Base-by-base conservation (phyloP, 345 rosid genomes). In the Ceriops zippeliana region DNA sequence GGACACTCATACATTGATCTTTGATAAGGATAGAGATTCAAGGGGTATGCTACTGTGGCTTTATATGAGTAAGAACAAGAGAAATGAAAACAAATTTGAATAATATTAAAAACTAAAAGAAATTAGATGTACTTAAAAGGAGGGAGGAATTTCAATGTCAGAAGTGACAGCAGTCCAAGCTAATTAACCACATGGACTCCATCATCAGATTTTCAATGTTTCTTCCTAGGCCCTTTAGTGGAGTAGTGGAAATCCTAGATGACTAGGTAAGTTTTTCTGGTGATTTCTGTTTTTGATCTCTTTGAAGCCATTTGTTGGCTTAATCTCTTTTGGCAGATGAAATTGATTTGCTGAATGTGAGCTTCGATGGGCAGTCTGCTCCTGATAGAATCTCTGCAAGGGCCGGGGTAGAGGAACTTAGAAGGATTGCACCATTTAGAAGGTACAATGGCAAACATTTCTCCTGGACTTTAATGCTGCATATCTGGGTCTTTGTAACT, bases 301-400 rank as follows among this genome's bases (percentile, higher is more conserved):
- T 57, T 73, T 38, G 37, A 42, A 42, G 17, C 15, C 49, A 42
- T 42, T 15, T 42, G 17, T 15, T 42, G 17, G 49, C 5, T 42
- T 5, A 56, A 59, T 76, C 20, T 47, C 62, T 66, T 38, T 35
- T 74, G 72, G 64, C 84, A 93, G 98, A 80, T 84, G 95, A 84
- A 70, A 84, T 93, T 74, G 98, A 93, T 74, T 86, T 93, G 31
- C 96, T 93, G 61, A 91, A 89, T 80, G 86, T 93, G 54, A 91
- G 98, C 71, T 93, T 93, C 76, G 98, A 93, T 66, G 90, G 97
- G 37, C 82, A 84, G 70, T 70, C 81, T 74, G 98, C 98, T 70
- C 98, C 97, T 60, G 98, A 93, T 75, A 86, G 98, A 79, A 86
- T 91, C 71, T 84, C 95, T 15, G 92, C 92, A n/a, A 82, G 73